Percentiles rank a stretch among this genome's conserved stretches.
These are phyloP conservation scores for Aureobasidium subglaciale DNA, from an alignment of 2,329 filamentous ascomycete genomes.

Conservation along the genomic window DNA sequence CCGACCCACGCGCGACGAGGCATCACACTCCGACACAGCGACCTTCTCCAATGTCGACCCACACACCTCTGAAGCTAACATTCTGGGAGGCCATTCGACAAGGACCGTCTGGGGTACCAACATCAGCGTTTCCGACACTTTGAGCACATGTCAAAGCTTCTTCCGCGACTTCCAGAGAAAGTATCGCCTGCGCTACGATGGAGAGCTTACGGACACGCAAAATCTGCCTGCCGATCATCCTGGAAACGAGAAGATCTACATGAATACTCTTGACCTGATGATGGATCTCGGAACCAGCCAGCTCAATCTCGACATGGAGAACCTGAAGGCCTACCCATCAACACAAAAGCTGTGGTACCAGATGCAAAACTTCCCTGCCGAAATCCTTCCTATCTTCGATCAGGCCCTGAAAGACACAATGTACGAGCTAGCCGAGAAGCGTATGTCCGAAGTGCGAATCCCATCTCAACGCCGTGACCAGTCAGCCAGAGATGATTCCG, in stretches of 20 bases:
- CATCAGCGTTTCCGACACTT: conserved; percentile 84
- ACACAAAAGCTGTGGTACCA: conserved; percentile 95
- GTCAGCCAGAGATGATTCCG: conserved; percentile 54
- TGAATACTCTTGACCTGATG: conserved; percentile 84
- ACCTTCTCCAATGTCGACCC: conserved; percentile 67
- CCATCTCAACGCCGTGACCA: conserved; percentile 36
- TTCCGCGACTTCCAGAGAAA: conserved; percentile 85
- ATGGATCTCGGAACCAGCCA: conserved; percentile 74
- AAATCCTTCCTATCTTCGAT: conserved; percentile 96
- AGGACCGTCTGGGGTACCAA: conserved; percentile 96
- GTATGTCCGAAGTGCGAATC: conserved; percentile 63
- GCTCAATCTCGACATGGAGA: conserved; percentile 80
- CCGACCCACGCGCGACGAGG: conserved; percentile 45
- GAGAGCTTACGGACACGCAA: conserved; percentile 65
- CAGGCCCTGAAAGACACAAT: conserved; percentile 88
- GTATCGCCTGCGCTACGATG: conserved; percentile 87
- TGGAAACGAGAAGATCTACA: conserved; percentile 73
- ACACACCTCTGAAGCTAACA: conserved; percentile 85
- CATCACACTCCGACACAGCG: conserved; percentile 46
- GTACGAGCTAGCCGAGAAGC: conserved; percentile 76
- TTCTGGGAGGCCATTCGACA: conserved; percentile 71
- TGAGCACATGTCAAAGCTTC: conserved; percentile 84
- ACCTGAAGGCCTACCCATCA: conserved; percentile 86
- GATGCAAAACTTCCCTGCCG: conserved; percentile 85
- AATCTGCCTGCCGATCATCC: conserved; percentile 59